Conservation (phyloP, 148 eudicot species). For the Selenicereus undatus region DNA sequence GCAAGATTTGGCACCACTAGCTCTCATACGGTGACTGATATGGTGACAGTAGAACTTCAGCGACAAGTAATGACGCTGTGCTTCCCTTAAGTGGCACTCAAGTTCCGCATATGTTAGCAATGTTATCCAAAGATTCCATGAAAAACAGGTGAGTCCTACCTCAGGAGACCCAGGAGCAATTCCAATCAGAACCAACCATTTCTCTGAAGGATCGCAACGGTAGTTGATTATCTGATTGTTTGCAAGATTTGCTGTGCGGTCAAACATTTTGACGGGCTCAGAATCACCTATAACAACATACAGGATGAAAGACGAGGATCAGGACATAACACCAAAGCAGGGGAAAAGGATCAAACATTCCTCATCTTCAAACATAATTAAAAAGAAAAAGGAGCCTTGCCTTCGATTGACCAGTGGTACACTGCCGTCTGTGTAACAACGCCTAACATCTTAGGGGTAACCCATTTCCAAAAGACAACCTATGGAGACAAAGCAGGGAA, state of each 20-base stretch:
- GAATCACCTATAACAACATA: conserved; percentile 56
- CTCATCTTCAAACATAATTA: neutral
- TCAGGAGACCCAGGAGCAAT: conserved; percentile 93
- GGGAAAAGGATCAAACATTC: neutral
- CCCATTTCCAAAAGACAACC: conserved; percentile 99
- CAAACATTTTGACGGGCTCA: conserved; percentile 87
- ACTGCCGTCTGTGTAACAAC: conserved; percentile 86
- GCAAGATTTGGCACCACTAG: neutral
- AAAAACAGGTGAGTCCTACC: conserved; percentile 32
- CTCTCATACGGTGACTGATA: neutral
- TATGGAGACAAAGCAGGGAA: conserved; percentile 14
- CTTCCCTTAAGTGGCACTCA: neutral
- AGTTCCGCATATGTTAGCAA: neutral
- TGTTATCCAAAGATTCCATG: neutral
- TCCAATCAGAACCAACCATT: conserved; percentile 95
- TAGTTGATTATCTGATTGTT: conserved; percentile 93
- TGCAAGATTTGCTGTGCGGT: conserved; percentile 79
- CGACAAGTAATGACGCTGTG: neutral
- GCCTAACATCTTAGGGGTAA: conserved; percentile 81
- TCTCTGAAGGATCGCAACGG: conserved; percentile 83
- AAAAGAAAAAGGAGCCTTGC: conserved; percentile 22
- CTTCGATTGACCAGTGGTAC: conserved; percentile 94
- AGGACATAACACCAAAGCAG: neutral
- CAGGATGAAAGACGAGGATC: neutral
- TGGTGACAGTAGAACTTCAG: neutral